These are phyloP conservation scores for Boletus nobilissimus DNA, from an alignment of 1,284 basidiomycete genomes.

Conservation along the genomic window DNA sequence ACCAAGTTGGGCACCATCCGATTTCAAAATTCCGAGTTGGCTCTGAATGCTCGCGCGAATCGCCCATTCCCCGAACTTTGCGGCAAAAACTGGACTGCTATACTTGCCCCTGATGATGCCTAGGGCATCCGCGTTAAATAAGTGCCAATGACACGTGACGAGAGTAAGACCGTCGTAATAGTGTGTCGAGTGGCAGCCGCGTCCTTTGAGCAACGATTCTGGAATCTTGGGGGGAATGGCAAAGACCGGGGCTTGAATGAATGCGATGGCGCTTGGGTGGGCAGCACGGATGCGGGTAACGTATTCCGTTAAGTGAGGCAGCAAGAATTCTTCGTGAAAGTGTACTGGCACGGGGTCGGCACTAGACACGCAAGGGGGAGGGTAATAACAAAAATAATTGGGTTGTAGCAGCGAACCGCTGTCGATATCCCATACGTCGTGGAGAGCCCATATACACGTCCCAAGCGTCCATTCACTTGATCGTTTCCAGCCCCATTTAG, in stretches of 20 bases:
- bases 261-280: slow-evolving; percentile 89
- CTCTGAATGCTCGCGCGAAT: slow-evolving; percentile 87
- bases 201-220: slow-evolving; percentile 69
- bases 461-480: slow-evolving; percentile 81
- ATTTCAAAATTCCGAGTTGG: slow-evolving; percentile 85
- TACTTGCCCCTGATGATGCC: slow-evolving; percentile 93
- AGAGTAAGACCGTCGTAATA: slow-evolving; percentile 95
- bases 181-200: slow-evolving; percentile 86
- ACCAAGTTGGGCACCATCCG: slow-evolving; percentile 71
- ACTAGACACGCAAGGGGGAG: slow-evolving; percentile 31
- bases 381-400: slow-evolving; percentile 78
- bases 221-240: slow-evolving; percentile 75
- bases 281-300: slow-evolving; percentile 70
- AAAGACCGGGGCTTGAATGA: slow-evolving; percentile 95
- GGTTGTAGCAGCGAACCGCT: slow-evolving; percentile 77
- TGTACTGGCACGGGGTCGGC: slow-evolving; percentile 55
- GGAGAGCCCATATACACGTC: slow-evolving; percentile 90
- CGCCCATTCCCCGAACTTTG: slow-evolving; percentile 81
- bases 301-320: slow-evolving; percentile 79
- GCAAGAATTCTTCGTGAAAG: slow-evolving; percentile 88
- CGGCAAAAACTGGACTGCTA: slow-evolving; percentile 70
- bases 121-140: slow-evolving; percentile 97
- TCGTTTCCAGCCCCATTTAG: slow-evolving; percentile 52
- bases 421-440: slow-evolving; percentile 90
- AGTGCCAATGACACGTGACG: slow-evolving; percentile 90